phyloP scores from a whole-genome alignment of 768 basidiomycete species.

The Boletales sp. region DNA sequence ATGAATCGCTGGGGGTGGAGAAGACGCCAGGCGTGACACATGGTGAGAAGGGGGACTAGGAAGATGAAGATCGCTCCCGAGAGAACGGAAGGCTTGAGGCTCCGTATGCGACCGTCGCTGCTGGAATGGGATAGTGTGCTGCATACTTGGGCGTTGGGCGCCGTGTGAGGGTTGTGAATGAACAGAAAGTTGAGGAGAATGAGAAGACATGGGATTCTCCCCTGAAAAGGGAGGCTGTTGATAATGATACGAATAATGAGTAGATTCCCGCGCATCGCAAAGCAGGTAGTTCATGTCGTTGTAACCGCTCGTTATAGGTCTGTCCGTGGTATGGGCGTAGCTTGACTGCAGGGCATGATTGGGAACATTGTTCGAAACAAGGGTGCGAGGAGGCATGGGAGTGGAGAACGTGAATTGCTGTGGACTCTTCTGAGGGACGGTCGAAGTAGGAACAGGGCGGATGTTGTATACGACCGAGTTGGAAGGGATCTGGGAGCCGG shows the following conservation, averaged over 20 bases:
- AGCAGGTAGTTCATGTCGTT: conserved; percentile 43
- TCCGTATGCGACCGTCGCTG: conserved; percentile 59
- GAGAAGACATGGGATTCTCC: conserved; percentile 40
- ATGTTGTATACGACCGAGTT: conserved; percentile 45
- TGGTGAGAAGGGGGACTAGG: conserved; percentile 42
- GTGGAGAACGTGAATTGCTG: conserved; percentile 42
- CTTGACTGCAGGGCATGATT: conserved; percentile 33
- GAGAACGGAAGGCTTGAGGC: conserved; percentile 47
- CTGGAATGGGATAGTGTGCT: conserved; percentile 47
- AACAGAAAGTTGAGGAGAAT: conserved; percentile 40
- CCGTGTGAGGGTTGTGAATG: conserved; percentile 32
- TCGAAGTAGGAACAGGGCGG: conserved; percentile 41
- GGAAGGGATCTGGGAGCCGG: conserved; percentile 33
- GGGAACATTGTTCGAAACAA: conserved; percentile 42
- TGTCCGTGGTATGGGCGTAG: conserved; percentile 50
- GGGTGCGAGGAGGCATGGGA: conserved; percentile 41
- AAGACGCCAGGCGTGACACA: conserved; percentile 41
- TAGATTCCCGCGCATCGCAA: conserved; percentile 45
- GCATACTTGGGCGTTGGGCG: conserved; percentile 37
- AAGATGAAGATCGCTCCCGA: conserved; percentile 49
- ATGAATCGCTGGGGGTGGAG: conserved; percentile 37
- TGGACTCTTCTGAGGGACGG: conserved; percentile 44
- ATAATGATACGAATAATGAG: conserved; percentile 53
- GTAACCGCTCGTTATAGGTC: conserved; percentile 46
- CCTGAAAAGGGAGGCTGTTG: conserved; percentile 46